Conservation (phyloP, 176 grass and related monocot genomes). For the Eragrostis nindensis region DNA sequence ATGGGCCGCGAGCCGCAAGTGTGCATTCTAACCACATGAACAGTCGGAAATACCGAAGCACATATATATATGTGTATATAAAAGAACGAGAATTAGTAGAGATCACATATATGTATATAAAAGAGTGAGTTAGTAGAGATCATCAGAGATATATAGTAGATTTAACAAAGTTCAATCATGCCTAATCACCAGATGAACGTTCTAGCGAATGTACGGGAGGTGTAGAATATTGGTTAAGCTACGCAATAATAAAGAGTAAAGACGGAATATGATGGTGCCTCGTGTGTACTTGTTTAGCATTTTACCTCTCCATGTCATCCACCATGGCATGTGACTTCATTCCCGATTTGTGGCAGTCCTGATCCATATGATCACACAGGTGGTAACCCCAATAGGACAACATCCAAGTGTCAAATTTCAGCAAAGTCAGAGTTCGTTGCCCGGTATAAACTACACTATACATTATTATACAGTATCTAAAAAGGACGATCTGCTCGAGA, state of each 20-base stretch:
- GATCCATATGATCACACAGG: conserved; percentile 16
- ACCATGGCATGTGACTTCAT: conserved; percentile 13
- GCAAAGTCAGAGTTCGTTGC: conserved; percentile 28
- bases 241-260: background rate
- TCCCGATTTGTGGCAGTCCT: conserved; percentile 2
- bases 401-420: conserved; percentile 31
- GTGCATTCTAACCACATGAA: background rate
- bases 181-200: conserved; percentile 42
- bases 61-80: no score
- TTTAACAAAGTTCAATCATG: conserved; percentile 17
- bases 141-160: background rate
- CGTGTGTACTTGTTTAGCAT: conserved; percentile 13
- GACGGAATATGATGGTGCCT: background rate
- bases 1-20: background rate
- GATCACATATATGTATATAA: background rate
- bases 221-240: background rate
- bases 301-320: conserved; percentile 22
- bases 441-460: background rate
- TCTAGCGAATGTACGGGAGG: conserved; percentile 24
- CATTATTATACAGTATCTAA: conserved; percentile 40
- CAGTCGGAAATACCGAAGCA: background rate
- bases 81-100: background rate
- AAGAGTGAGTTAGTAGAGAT: conserved; percentile 19
- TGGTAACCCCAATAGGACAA: conserved; percentile 20
- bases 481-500: background rate